Evolutionary conservation across 192 early-diverging fungal genomes (phyloP), one percentile per base, ranked within the genome.

Genomic region (Obelidium mucronatum): DNA sequence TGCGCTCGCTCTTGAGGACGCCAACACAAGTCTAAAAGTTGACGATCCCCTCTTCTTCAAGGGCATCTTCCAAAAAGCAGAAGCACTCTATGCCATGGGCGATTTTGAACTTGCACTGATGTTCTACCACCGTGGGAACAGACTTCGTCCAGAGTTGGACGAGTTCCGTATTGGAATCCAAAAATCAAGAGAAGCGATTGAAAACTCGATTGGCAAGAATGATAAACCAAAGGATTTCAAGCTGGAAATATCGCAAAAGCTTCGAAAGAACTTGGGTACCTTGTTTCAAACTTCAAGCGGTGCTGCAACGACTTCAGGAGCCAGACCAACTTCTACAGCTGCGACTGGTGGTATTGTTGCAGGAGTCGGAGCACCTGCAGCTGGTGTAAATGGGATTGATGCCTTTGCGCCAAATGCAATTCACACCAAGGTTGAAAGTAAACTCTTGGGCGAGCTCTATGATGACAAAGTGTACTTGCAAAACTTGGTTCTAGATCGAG

Each of bases 121-220:
- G 42, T 88, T 79, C 51, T 90, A 84, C 60, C 88, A 90, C 62
- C 79, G 88, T 13, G 88, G 88, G 15, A 89, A 88, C 67, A 48
- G 82, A 31, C 58, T 84, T 35, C 61, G 87, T 3, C 88, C 88
- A 24, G 88, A 90, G 73, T 69, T 89, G 5, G 86, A 86, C 59
- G 88, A 88, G 59, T 90, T 90, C 55, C 63, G 88, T 39, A 77
- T 87, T 26, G 88, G 88, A 19, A 90, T 90, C n/a, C 88, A 90
- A 75, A 90, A 90, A 59, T 75, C 84, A 22, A 40, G 87, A 33
- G 88, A 90, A 71, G 88, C 88, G 3, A 90, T 90, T 51, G 83
- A 90, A 52, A 90, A 90, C 70, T 80, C 81, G 1, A 89, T 90
- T 54, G 88, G 88, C 3, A 66, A 74, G 40, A 62, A 78, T 15